These are phyloP conservation scores for Quercus wislizeni DNA, from an alignment of 306 rosid genomes.

Conservation along the genomic window DNA sequence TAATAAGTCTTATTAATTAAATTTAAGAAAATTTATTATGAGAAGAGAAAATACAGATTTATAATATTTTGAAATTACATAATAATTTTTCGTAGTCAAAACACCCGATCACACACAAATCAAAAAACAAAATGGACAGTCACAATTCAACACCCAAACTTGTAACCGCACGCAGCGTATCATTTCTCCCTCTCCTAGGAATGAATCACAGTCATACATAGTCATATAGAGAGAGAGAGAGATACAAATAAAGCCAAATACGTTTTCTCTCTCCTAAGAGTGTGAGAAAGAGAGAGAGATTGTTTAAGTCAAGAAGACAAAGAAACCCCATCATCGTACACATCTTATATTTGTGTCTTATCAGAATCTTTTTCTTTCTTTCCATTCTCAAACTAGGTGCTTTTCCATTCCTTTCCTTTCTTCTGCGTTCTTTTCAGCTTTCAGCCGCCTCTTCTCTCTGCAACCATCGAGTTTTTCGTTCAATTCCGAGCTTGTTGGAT, in stretches of 20 bases:
- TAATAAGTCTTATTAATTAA: too few species aligned
- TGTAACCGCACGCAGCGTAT: too few species aligned
- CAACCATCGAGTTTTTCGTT: not conserved
- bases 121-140: too few species aligned
- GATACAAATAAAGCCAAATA: slow-evolving; percentile 5
- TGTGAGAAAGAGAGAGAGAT: slow-evolving; percentile 7
- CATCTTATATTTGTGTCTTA: not conserved
- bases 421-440: slow-evolving; percentile 1
- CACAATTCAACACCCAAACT: too few species aligned
- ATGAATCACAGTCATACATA: too few species aligned
- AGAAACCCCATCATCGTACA: not conserved
- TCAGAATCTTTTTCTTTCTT: slow-evolving; percentile 12
- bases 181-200: too few species aligned
- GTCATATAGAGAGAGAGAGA: too few species aligned
- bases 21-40: too few species aligned
- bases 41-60: too few species aligned
- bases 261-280: not conserved
- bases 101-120: too few species aligned
- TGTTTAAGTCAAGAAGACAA: slow-evolving; percentile 37
- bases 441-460: not conserved
- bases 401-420: not conserved
- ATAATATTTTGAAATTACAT: too few species aligned
- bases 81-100: too few species aligned
- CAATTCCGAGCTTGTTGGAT: slow-evolving; percentile 21
- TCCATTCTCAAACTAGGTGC: not conserved